phyloP scores from a whole-genome alignment of 768 basidiomycete species.

The Auriscalpium orientale region DNA sequence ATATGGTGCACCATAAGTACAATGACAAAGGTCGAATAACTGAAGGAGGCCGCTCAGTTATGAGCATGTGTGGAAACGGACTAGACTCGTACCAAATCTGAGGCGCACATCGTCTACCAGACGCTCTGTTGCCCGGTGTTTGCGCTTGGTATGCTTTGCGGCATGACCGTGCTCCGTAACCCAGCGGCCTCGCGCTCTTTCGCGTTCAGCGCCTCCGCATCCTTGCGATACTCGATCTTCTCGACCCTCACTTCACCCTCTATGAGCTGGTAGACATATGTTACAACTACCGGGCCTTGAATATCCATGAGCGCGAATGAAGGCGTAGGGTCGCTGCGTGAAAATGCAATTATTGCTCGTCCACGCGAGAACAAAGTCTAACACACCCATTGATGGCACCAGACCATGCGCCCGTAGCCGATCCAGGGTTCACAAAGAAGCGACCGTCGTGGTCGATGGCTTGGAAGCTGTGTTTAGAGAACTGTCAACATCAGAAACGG shows the following conservation, averaged over 20 bases:
- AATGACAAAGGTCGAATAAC: too few species aligned
- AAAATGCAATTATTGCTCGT: not conserved
- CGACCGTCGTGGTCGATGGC: conserved; percentile 85
- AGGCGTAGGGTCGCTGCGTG: conserved; percentile 70
- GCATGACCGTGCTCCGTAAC: conserved; percentile 38
- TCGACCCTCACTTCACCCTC: conserved; percentile 92
- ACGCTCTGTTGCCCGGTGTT: conserved; percentile 26
- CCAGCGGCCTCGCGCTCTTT: conserved; percentile 23
- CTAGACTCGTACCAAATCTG: too few species aligned
- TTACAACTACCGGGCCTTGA: conserved; percentile 93
- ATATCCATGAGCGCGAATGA: conserved; percentile 98
- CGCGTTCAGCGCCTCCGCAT: conserved; percentile 33
- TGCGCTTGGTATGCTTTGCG: conserved; percentile 43
- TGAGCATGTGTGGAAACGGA: too few species aligned
- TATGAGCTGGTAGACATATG: conserved; percentile 93
- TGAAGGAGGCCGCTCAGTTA: too few species aligned
- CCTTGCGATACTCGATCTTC: conserved; percentile 80
- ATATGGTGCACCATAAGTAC: too few species aligned
- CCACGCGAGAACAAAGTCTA: not conserved
- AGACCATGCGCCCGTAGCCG: conserved; percentile 92
- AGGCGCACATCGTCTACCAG: conserved; percentile 19
- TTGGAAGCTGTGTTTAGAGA: conserved; percentile 63
- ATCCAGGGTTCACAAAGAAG: conserved; percentile 96
- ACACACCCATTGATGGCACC: conserved; percentile 61
- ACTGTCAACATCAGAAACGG: not conserved